Evolutionary conservation across 2,329 filamentous ascomycete genomes (phyloP), one percentile per base, ranked within the genome.

Genomic region (Triangularia verruculosa): DNA sequence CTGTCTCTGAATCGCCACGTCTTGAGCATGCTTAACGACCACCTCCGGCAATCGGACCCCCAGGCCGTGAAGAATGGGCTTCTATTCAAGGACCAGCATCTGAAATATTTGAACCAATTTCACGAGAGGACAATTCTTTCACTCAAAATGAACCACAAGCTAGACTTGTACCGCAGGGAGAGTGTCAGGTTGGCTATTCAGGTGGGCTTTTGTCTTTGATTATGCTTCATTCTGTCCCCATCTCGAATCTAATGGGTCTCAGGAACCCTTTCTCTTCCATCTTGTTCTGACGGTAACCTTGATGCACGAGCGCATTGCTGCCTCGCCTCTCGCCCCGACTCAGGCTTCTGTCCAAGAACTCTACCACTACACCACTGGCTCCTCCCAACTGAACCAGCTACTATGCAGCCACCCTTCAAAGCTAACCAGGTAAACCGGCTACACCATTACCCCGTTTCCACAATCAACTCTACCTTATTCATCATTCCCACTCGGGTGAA

Each of bases 261-360:
- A 72, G 80, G 74, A 83, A 57, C 77, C 80, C 0, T 86, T 82
- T 61, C 74, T 87, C 4, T 79, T 85, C 74, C 84, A 87, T 70
- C 75, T 81, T 55, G 76, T 85, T 17, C 74, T 86, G 28, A 77
- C 81, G 20, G 68, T 86, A 22, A 81, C 84, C 2, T 71, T 82
- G 3, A 78, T 84, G 66, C 84, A 88, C 66, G 83, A 86, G 64
- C 76, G 80, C 5, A 69, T 66, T 1, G 53, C 25, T 25, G 5
- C 22, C 17, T 25, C 56, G 7, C 22, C 64, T 4, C 51, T 62
- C 58, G 34, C 22, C 9, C 65, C 58, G 20, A 67, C n/a, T 22
- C 70, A 69, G n/a, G 73, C 74, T 28, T 64, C 67, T 12, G 69
- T 71, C 51, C 22, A 54, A 20, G 79, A 79, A 67, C 71, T 75